Conservation (phyloP, 2,329 filamentous ascomycete genomes). For the Epichloe brachyelytri region DNA sequence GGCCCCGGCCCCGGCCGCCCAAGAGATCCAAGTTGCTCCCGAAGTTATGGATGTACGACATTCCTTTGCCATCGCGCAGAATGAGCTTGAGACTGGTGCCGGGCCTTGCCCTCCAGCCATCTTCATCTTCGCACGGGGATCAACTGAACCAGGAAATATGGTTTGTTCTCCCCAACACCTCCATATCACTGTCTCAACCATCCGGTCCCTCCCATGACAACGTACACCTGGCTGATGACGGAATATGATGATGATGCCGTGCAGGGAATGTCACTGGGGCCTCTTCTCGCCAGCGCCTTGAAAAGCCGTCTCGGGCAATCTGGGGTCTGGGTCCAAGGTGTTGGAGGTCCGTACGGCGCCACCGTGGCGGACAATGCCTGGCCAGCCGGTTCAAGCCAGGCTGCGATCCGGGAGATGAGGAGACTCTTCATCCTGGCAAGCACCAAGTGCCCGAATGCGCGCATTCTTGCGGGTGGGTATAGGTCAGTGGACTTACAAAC, state of each 20-base stretch:
- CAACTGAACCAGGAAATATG: conserved; percentile 26
- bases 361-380: conserved; percentile 23
- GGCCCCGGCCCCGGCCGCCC: neutral
- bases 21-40: neutral
- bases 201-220: no score
- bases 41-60: neutral
- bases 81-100: conserved; percentile 16
- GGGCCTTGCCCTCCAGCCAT: conserved; percentile 23
- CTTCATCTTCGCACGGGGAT: conserved; percentile 27
- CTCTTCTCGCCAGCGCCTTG: conserved; percentile 16
- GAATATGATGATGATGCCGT: no score
- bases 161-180: conserved; percentile 14
- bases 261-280: conserved; percentile 11
- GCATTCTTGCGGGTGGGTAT: conserved; percentile 29
- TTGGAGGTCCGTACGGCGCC: conserved; percentile 27
- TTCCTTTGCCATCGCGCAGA: conserved; percentile 6
- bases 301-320: conserved; percentile 13
- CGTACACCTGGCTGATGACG: no score
- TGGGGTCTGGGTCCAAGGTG: conserved; percentile 30
- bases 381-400: conserved; percentile 22
- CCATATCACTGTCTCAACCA: no score
- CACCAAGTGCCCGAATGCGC: conserved; percentile 29
- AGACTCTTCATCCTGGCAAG: conserved; percentile 26
- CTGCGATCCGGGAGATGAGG: conserved; percentile 27
- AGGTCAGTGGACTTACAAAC: conserved; percentile 8